phyloP scores from a whole-genome alignment of 768 basidiomycete species.

The Leccinellum luteum region DNA sequence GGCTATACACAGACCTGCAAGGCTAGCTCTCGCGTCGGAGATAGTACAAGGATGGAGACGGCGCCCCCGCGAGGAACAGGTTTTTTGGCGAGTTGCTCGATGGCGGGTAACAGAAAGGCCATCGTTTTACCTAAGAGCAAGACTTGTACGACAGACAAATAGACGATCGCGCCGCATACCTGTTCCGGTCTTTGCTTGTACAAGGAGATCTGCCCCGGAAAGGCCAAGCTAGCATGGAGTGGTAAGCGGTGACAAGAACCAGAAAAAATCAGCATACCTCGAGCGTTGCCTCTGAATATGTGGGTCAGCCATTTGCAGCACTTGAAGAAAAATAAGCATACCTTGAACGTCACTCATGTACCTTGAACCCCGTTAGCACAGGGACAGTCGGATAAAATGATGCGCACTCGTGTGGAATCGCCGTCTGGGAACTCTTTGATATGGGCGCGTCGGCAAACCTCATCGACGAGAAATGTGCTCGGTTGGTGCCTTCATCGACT shows the following conservation, averaged over 20 bases:
- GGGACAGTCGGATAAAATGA: conserved; percentile 8
- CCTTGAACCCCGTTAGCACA: conserved; percentile 28
- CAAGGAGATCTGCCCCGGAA: conserved; percentile 44
- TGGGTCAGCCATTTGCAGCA: not conserved
- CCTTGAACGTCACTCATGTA: conserved; percentile 50
- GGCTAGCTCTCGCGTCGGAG: conserved; percentile 74
- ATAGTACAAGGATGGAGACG: conserved; percentile 62
- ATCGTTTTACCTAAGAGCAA: conserved; percentile 55
- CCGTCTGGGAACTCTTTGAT: conserved; percentile 39
- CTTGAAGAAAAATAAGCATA: conserved; percentile 13
- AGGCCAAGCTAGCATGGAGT: conserved; percentile 33
- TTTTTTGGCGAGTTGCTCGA: conserved; percentile 59
- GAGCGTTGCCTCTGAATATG: conserved; percentile 39
- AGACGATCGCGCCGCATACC: conserved; percentile 36
- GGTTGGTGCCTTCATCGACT: conserved; percentile 17
- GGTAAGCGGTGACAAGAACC: conserved; percentile 1
- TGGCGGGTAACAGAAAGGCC: conserved; percentile 72
- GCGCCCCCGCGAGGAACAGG: conserved; percentile 23
- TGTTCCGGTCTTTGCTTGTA: conserved; percentile 60
- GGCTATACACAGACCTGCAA: conserved; percentile 52
- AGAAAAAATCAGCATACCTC: conserved; percentile 23
- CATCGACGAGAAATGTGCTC: conserved; percentile 27
- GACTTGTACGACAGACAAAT: not conserved
- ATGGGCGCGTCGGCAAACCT: conserved; percentile 34
- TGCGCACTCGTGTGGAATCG: conserved; percentile 44